Evolutionary conservation across 2,329 filamentous ascomycete species (phyloP), one percentile per base, ranked within the genome.

Genomic region (Epichloe glyceriae): DNA sequence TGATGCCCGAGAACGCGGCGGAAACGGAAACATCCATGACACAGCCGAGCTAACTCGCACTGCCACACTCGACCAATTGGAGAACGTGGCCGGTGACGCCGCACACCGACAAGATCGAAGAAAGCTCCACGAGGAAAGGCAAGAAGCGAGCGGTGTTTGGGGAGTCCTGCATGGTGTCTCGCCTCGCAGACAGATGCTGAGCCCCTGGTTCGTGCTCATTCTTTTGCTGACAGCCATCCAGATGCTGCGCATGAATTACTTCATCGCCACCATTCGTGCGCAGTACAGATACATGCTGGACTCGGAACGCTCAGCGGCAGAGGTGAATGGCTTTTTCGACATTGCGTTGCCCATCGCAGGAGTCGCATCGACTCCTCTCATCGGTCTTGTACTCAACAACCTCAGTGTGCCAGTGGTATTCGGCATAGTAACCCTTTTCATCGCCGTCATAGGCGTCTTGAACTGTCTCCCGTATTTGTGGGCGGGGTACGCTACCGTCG

Each of bases 201-300:
- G 78, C 2, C 77, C 78, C 0, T 87, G 83, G 82, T 87, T 86
- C 64, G 66, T 81, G 22, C 71, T 87, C 19, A 79, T 87, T 50
- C 74, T 82, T 0, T 60, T 82, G 8, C 79, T 86, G 87, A 87
- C 64, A 85, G 83, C 63, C 34, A 14, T 49, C 30, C 38, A 49
- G 12, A 49, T 49, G 47, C 26, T 63, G 17, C 46, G 46, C 17
- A 47, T 47, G 46, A 47, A 47, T 17, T 47, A 47, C 46, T 47
- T 63, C 58, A 83, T 87, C 47, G 82, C 83, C 1, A 85, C 83
- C 1, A 77, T 86, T 47, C 72, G 80, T 5, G 73, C 80, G 2
- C 86, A 90, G 63, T 88, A 88, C 62, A 73, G 75, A 4, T 83
- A 79, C 58, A 75, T 89, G 49, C 72, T 89, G 3, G 70, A 70